Base-by-base conservation (phyloP, 2,329 filamentous ascomycete species). In the Niveomyces coronatus region DNA sequence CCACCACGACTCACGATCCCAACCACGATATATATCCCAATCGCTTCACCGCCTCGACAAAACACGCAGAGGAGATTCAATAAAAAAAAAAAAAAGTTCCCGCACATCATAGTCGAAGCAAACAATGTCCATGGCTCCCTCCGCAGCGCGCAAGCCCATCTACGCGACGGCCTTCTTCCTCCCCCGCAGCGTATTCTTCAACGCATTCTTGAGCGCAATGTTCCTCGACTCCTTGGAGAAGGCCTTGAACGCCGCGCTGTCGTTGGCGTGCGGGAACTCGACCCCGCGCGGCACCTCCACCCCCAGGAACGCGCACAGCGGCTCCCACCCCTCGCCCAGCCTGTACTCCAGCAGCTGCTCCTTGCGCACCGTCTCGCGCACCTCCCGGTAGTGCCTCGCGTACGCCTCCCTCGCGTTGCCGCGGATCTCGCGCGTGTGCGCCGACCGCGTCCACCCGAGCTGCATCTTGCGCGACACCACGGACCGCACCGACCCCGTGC, bases 231-330 rank as follows among this genome's bases (percentile, higher is more conserved):
- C 13, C 13, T 24, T 7, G 8, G 13, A 8, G 13, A 24, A 24
- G 5, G 18, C 33, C 11, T 15, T 11, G 22, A 26, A 35, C 6
- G 19, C 9, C 9, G 33, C 37, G 15, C 24, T 15, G 22, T 54
- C 51, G 14, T 58, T 58, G 0, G 47, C 38, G 18, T 46, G 46
- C 1, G 56, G 56, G 22, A 57, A 57, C 8, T 24, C 23, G 14
- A 50, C 40, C 19, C 42, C 43, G 3, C 41, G 43, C 0, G 56
- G 58, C 5, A 56, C 36, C 1, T 52, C 20, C 41, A 55, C 58
- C 0, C 51, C 55, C 10, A 62, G 27, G 16, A 62, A 61, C 3
- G 39, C 26, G 16, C 58, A 62, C 8, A 62, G 29, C 2, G 59
- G 53, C 15, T 42, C 48, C 56, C 58, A 61, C 1, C 54, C 59